phyloP scores from a whole-genome alignment of 306 rosid species.

The Ormosia semicastrata region DNA sequence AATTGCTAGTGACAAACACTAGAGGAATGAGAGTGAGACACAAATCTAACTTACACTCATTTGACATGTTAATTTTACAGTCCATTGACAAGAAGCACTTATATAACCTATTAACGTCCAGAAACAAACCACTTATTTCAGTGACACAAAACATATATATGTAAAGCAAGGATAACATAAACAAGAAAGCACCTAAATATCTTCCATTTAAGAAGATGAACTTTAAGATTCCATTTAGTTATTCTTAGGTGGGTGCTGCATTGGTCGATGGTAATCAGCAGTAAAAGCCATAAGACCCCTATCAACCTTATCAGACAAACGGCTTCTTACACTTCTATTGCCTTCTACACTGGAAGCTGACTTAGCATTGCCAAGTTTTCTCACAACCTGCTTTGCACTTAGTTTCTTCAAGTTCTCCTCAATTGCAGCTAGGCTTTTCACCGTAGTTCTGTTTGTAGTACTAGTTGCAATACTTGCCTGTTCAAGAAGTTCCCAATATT shows the following conservation, averaged over 20 bases:
- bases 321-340: conserved; percentile 15
- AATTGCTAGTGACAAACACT: background rate
- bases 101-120: background rate
- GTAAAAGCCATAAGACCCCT: conserved; percentile 41
- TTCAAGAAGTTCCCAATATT: background rate
- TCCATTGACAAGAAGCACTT: background rate
- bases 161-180: background rate
- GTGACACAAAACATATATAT: conserved; percentile 7
- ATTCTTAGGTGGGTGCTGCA: conserved; percentile 64
- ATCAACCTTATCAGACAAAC: conserved; percentile 19
- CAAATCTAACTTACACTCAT: background rate
- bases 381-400: background rate
- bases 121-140: background rate
- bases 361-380: background rate
- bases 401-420: conserved; percentile 1
- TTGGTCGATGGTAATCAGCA: conserved; percentile 54
- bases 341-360: background rate
- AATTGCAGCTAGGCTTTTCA: conserved; percentile 19
- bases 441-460: background rate
- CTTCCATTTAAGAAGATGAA: background rate
- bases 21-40: background rate
- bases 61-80: background rate
- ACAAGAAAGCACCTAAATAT: background rate
- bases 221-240: conserved; percentile 26
- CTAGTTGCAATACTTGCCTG: conserved; percentile 22